Evolutionary conservation across 495 filamentous ascomycete species (phyloP).

Genomic region (Echria macrotheca): DNA sequence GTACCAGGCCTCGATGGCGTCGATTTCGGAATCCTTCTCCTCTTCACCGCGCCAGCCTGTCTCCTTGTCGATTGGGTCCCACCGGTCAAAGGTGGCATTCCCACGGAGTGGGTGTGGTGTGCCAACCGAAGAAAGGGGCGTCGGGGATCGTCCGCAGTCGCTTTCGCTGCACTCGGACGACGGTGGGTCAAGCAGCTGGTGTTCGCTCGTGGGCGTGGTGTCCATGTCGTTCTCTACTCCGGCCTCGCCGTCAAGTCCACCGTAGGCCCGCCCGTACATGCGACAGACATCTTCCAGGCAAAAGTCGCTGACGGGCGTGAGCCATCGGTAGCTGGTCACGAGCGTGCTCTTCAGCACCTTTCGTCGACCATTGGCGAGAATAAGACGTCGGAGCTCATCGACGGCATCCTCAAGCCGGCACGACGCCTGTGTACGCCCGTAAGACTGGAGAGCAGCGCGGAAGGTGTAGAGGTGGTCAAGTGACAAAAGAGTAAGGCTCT

Average conservation of each 20-base stretch:
- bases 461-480: conserved; percentile 71
- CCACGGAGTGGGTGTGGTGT: no score
- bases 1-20: conserved; percentile 31
- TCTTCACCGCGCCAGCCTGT: not conserved
- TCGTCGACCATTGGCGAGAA: conserved; percentile 53
- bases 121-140: no score
- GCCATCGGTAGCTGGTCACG: conserved; percentile 56
- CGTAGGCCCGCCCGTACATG: conserved; percentile 54
- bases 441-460: conserved; percentile 57
- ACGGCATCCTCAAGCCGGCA: conserved; percentile 51
- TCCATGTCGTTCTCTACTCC: conserved; percentile 24
- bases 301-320: conserved; percentile 46
- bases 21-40: conserved; percentile 18
- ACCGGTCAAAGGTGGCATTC: no score
- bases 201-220: no score
- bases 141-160: no score
- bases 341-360: conserved; percentile 54
- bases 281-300: conserved; percentile 51
- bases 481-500: conserved; percentile 60
- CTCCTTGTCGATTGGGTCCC: no score
- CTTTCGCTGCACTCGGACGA: no score
- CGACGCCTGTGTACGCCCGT: conserved; percentile 46
- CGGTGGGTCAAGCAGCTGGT: no score
- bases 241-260: conserved; percentile 27
- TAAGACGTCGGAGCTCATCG: conserved; percentile 56